Base-by-base conservation (phyloP, 805 yeast genomes). In the Saccharomycopsis synnaedendra region DNA sequence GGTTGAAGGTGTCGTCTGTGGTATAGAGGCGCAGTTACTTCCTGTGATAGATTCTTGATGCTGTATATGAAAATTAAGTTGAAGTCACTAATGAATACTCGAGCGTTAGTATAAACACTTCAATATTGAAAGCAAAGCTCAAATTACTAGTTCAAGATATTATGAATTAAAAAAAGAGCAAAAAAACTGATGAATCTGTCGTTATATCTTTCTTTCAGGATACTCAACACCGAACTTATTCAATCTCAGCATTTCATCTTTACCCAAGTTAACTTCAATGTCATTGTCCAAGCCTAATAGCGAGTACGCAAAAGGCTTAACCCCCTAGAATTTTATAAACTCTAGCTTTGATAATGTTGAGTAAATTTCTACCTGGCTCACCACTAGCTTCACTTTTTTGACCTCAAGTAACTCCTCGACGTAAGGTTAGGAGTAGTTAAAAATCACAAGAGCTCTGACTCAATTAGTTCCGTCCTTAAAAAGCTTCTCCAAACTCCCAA, bases 401-500 rank as follows among this genome's bases (percentile, higher is more conserved):
- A 65, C 69, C 60, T 73, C 67, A 49, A 69, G 60, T 54, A 71
- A 65, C 54, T 74, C 78, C 48, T 60, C 60, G 48, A 74, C 58
- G 53, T 71, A 61, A 38, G 67, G 71, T 48, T 72, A 77, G 42
- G 58, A 57, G 62, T 72, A 73, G 66, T 74, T 74, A 45, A 78
- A 74, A 39, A 74, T 58, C 55, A 80, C 80, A 57, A 75, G 68
- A 34, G 76, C 69, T 54, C 62, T 71, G 55, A 69, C 66, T 56
- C 47, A 72, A 61, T 45, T 74, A 67, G 30, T 45, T 73, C 56
- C 71, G 59, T 49, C 62, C 61, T 61, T 74, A 78, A 61, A 74
- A 56, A 3, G 75, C 55, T 73, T 65, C 39, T 47, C 73, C 89
- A 60, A 71, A 85, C 60, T 81, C 80, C 66, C 80, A 82, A 27